Conservation (phyloP, 306 rosid species). For the Aeschynomene evenia region DNA sequence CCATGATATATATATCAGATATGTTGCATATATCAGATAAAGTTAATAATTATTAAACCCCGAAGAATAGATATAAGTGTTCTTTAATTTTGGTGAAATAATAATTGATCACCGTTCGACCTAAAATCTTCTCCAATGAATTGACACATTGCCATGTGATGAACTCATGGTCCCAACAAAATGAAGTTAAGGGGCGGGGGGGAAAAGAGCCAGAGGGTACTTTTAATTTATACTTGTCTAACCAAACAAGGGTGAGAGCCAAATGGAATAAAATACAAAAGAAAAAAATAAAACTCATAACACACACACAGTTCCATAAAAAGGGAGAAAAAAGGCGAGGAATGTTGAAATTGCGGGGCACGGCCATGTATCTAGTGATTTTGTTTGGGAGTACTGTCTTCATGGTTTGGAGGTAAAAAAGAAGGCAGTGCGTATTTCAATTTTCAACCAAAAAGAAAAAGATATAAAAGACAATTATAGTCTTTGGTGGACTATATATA, state of each 20-base stretch:
- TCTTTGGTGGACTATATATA: constrained; percentile 22
- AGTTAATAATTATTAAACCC: neutral
- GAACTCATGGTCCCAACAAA: neutral
- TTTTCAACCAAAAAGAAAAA: constrained; percentile 54
- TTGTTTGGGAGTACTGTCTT: constrained; percentile 47
- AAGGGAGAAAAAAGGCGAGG: constrained; percentile 19
- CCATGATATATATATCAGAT: neutral
- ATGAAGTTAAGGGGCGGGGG: neutral
- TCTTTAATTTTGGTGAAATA: neutral
- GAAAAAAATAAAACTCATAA: neutral
- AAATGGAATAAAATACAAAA: constrained; percentile 13
- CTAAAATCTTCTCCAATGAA: neutral
- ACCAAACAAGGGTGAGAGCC: neutral
- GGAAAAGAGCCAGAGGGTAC: neutral
- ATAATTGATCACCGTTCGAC: neutral
- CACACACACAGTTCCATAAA: constrained; percentile 3
- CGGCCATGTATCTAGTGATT: constrained; percentile 38
- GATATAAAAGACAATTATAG: constrained; percentile 42
- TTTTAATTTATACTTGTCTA: neutral
- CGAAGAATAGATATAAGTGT: too few relatives aligned
- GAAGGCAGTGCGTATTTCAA: constrained; percentile 45
- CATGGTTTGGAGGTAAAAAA: constrained; percentile 31
- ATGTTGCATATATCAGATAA: neutral
- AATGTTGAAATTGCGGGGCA: constrained; percentile 48
- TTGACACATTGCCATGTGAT: neutral